These are phyloP conservation scores for Chlorella sp. DNA, from an alignment of 139 green algal genomes.

Conservation along the genomic window DNA sequence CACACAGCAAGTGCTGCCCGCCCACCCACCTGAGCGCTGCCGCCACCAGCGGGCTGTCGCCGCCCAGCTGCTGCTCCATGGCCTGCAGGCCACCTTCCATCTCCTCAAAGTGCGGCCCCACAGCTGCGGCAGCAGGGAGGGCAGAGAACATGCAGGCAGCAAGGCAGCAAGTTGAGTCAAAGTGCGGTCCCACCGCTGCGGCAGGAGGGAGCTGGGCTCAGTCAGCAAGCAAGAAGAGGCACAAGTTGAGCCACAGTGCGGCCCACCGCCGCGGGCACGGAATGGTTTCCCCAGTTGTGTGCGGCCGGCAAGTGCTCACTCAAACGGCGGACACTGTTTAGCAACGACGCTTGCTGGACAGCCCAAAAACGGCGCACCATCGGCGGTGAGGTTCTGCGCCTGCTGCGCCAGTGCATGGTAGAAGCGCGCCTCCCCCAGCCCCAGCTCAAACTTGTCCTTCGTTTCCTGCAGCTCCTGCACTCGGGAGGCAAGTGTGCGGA, in stretches of 20 bases:
- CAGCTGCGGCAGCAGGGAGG: background rate
- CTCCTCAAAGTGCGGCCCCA: constrained; percentile 4
- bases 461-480: constrained; percentile 12
- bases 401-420: constrained; percentile 23
- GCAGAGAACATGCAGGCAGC: background rate
- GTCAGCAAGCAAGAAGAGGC: background rate
- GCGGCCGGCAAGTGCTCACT: no score
- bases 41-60: constrained; percentile 24
- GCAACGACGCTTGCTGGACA: no score
- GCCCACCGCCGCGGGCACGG: background rate
- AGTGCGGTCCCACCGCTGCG: background rate
- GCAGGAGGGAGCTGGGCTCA: background rate
- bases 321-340: no score
- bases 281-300: no score
- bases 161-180: background rate
- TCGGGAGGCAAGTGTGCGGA: no score
- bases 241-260: background rate
- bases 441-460: constrained; percentile 28
- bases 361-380: constrained; percentile 1
- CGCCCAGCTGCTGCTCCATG: constrained; percentile 7
- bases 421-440: constrained; percentile 9
- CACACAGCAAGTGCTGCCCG: background rate
- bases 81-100: constrained; percentile 8
- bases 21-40: constrained; percentile 6
- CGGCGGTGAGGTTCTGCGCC: constrained; percentile 12